Evolutionary conservation across 148 eudicot species (phyloP).

Genomic region (Pouteria glomerata): DNA sequence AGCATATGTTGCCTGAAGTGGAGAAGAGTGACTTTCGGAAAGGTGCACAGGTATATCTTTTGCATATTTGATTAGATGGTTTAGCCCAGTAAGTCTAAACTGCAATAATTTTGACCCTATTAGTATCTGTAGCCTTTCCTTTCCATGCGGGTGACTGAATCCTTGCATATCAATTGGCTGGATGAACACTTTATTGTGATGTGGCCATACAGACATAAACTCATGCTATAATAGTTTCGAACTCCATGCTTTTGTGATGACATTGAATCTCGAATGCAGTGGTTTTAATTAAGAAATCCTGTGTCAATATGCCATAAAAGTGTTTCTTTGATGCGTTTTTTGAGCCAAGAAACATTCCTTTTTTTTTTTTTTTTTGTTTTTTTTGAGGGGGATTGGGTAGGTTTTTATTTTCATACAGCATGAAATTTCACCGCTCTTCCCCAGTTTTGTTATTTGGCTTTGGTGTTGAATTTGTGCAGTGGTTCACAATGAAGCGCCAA

Average conservation of each 20-base stretch:
- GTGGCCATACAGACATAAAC: background rate
- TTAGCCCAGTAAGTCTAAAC: no score
- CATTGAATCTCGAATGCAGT: background rate
- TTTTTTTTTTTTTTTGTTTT: background rate
- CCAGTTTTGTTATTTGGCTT: conserved; percentile 6
- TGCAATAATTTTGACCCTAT: no score
- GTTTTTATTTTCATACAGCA: background rate
- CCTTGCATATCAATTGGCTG: background rate
- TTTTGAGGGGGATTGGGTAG: background rate
- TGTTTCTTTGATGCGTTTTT: background rate
- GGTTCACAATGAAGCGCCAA: conserved; percentile 98
- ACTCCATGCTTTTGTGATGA: background rate
- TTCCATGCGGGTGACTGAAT: background rate
- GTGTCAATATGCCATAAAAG: background rate
- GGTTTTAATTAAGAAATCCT: background rate
- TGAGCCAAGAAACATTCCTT: background rate
- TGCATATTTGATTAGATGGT: background rate
- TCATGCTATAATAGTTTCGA: background rate
- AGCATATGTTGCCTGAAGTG: conserved; percentile 88
- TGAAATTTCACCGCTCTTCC: no score
- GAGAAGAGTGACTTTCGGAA: conserved; percentile 75
- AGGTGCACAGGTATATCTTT: conserved; percentile 83
- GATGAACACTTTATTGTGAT: background rate
- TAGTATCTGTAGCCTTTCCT: background rate
- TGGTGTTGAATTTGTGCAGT: conserved; percentile 45